phyloP scores from a whole-genome alignment of 2,329 filamentous ascomycete species.

The Calonectria naviculata region DNA sequence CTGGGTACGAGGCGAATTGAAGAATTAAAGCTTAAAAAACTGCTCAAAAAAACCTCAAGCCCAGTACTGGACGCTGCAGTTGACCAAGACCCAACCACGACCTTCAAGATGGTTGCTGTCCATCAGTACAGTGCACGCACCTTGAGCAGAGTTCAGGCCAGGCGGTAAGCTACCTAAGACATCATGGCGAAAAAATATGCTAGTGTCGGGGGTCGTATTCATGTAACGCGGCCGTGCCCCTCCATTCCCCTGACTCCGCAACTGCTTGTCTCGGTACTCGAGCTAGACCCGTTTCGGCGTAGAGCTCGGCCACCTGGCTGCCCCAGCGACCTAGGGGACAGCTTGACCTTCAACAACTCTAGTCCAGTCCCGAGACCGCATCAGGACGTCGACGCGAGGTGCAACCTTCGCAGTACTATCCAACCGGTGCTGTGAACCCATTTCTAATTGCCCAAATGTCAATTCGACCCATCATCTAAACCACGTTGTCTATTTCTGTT shows the following conservation, averaged over 20 bases:
- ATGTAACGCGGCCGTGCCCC: constrained; percentile 38
- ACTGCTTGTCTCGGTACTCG: constrained; percentile 28
- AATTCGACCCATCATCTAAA: constrained; percentile 2
- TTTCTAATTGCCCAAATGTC: constrained; percentile 13
- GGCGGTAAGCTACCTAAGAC: constrained; percentile 14
- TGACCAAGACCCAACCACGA: constrained; percentile 7
- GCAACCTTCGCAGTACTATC: constrained; percentile 12
- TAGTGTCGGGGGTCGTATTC: constrained; percentile 31
- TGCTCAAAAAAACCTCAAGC: neutral
- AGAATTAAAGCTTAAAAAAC: neutral
- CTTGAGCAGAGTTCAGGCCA: constrained; percentile 8
- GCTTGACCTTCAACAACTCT: constrained; percentile 42
- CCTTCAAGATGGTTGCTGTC: constrained; percentile 2
- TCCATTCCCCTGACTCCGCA: constrained; percentile 31
- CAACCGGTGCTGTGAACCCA: constrained; percentile 18
- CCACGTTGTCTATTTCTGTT: constrained; percentile 7
- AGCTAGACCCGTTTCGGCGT: constrained; percentile 38
- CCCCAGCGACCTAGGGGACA: constrained; percentile 35
- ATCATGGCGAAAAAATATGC: constrained; percentile 20
- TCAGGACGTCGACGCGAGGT: constrained; percentile 24
- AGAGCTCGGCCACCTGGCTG: constrained; percentile 31
- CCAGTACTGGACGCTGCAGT: neutral
- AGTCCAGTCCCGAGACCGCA: constrained; percentile 35
- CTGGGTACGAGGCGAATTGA: neutral
- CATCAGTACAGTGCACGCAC: constrained; percentile 19